Base-by-base conservation (phyloP, 208 protist genomes). In the Trypanosoma cruzi region DNA sequence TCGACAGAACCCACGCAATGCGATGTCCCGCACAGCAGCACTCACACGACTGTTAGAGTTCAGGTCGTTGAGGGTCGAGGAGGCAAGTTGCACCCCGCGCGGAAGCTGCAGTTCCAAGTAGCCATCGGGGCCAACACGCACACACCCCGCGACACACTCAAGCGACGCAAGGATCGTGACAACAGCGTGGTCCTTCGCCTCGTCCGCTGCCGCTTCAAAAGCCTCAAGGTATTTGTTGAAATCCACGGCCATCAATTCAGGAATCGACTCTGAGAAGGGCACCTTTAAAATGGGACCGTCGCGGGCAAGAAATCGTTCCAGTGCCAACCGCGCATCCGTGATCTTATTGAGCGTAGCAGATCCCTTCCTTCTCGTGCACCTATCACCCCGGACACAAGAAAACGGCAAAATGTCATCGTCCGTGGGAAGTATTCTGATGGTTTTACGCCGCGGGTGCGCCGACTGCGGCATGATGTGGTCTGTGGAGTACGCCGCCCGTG, bases 141-240 rank as follows among this genome's bases (percentile, higher is more conserved):
- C 67, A 37, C 72, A 75, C 16, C 88, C 90, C 28, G 55, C 67
- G 16, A 91, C 66, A 0, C 36, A 53, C 24, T 64, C 65, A 0
- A 96, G 67, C 11, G 52, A 69, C 18, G 88, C 69, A 20, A 82
- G 32, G 16, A 77, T 67, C 52, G 88, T 94, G 59, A 87, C 79
- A 56, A 96, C 62, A 0, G 88, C 90, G 69, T 94, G 92, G 68
- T 96, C 90, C 67, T 87, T 88, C n/a, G 84, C 79, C 60, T 84
- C 53, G 54, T 92, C 86, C 14, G 84, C 77, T 7, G 80, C 79
- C 46, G 71, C 68, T 34, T 86, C 82, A 52, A 77, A 68, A 20
- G 75, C 57, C 58, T 89, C 84, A 79, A 90, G 90, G 56, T 81
- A 89, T 50, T 84, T 72, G 1, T 81, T 78, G 32, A 94, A 96